Evolutionary conservation across 192 early-diverging fungal species (phyloP).

Genomic region (Coemansia biformis): DNA sequence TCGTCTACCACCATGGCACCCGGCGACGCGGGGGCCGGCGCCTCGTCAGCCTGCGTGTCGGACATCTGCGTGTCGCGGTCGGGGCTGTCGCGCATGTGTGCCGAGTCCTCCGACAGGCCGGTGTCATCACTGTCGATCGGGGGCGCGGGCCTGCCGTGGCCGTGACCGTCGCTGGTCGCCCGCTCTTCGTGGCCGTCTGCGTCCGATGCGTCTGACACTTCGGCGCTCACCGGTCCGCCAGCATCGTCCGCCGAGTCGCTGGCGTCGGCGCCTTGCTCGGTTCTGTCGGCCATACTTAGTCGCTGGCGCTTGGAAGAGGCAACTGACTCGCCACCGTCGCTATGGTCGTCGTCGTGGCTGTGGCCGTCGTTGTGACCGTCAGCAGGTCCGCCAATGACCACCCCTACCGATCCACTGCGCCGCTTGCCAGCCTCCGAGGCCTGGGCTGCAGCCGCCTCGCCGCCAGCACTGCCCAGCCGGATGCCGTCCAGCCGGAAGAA

Average conservation of each 20-base stretch:
- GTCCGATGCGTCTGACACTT: no score
- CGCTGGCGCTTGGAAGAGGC: constrained; percentile 29
- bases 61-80: background rate
- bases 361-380: background rate
- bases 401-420: background rate
- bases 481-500: constrained; percentile 46
- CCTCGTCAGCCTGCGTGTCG: constrained; percentile 2
- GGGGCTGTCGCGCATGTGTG: no score
- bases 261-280: background rate
- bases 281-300: constrained; percentile 2
- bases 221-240: no score
- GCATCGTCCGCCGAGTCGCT: background rate
- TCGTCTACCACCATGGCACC: constrained; percentile 16
- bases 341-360: background rate
- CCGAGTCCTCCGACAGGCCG: no score
- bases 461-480: constrained; percentile 8
- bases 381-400: constrained; percentile 1
- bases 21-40: constrained; percentile 4
- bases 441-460: background rate
- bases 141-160: no score
- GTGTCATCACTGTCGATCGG: no score
- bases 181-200: no score
- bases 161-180: background rate
- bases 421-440: constrained; percentile 7
- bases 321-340: constrained; percentile 7